These are phyloP conservation scores for Chamaecyparis obtusa DNA, from an alignment of 75 land plant genomes.

Conservation along the genomic window DNA sequence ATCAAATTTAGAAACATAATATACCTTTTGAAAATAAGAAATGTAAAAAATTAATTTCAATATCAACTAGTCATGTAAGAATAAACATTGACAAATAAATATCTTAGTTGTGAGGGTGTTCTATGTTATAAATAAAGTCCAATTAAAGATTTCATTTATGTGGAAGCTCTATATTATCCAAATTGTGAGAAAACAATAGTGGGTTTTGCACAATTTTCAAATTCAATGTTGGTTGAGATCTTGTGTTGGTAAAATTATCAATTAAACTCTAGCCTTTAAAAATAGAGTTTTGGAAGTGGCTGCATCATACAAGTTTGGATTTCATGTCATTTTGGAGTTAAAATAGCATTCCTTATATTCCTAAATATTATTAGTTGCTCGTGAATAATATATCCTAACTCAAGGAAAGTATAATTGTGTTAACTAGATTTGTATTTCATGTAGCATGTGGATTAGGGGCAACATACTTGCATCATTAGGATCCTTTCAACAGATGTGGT, in stretches of 20 bases:
- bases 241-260: background rate
- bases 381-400: background rate
- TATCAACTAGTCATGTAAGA: background rate
- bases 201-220: background rate
- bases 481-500: constrained; percentile 99
- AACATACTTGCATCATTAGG: constrained; percentile 95
- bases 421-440: background rate
- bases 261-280: background rate
- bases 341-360: background rate
- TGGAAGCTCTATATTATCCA: background rate
- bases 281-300: background rate
- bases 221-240: background rate
- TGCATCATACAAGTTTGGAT: background rate
- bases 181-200: background rate
- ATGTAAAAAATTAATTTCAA: background rate
- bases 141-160: background rate
- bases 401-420: background rate
- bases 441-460: constrained; percentile 97
- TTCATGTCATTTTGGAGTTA: background rate
- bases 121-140: background rate
- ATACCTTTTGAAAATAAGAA: background rate
- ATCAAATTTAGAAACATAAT: background rate
- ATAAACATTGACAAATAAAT: background rate
- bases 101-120: background rate
- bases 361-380: background rate